These are phyloP conservation scores for Cocos nucifera DNA, from an alignment of 176 grass and related monocot genomes.

Conservation along the genomic window DNA sequence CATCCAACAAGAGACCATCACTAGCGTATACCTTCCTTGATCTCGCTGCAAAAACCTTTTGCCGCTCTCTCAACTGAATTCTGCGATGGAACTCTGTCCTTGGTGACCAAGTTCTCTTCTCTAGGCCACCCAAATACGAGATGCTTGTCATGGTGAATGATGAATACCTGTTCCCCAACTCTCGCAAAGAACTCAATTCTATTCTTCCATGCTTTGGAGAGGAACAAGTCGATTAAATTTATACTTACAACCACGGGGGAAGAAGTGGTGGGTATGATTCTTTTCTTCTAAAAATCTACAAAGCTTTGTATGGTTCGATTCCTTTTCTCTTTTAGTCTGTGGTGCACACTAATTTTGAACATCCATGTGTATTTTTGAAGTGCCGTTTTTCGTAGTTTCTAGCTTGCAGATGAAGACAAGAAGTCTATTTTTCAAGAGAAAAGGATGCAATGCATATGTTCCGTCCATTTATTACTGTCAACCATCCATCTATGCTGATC, in stretches of 20 bases:
- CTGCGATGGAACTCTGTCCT: background rate
- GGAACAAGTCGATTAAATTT: background rate
- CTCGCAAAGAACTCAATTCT: background rate
- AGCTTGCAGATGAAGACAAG: too few species aligned
- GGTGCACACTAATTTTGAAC: too few species aligned
- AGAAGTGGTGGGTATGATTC: conserved; percentile 8
- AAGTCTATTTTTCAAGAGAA: too few species aligned
- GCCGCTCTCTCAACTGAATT: too few species aligned
- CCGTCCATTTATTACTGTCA: too few species aligned
- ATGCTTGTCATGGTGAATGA: conserved; percentile 1
- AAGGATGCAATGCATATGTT: too few species aligned
- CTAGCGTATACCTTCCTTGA: background rate
- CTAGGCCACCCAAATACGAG: background rate
- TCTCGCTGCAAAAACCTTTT: background rate
- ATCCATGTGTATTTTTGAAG: too few species aligned
- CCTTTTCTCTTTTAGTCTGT: too few species aligned
- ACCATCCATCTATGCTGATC: too few species aligned
- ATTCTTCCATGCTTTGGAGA: background rate
- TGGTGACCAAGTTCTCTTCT: background rate
- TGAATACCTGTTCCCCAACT: background rate
- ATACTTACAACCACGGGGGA: background rate
- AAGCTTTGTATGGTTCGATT: too few species aligned
- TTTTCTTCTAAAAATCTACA: background rate
- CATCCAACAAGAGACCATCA: background rate
- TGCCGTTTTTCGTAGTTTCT: too few species aligned